phyloP scores from a whole-genome alignment of 176 grass and related monocot genomes.

The Poa annua region DNA sequence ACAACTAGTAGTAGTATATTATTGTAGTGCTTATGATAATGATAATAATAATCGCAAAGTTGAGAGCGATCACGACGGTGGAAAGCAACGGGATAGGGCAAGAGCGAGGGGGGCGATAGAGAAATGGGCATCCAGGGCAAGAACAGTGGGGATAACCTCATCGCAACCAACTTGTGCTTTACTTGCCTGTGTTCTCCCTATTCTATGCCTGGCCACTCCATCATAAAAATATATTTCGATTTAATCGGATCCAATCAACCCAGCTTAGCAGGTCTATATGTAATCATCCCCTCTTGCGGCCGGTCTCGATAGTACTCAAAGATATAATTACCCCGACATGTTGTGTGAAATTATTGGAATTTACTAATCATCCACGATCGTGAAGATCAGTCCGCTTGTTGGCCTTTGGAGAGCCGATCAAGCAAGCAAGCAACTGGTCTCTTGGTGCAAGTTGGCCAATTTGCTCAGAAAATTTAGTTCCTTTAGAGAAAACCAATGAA shows the following conservation, averaged over 20 bases:
- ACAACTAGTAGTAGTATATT: background rate
- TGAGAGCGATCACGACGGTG: conserved; percentile 3
- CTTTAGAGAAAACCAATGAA: conserved; percentile 37
- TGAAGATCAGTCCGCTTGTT: background rate
- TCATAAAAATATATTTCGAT: conserved; percentile 13
- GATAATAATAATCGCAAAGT: conserved; percentile 26
- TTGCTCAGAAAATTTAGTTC: conserved; percentile 10
- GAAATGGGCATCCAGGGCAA: conserved; percentile 47
- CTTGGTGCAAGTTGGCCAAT: conserved; percentile 30
- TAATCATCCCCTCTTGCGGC: conserved; percentile 11
- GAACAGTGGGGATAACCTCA: conserved; percentile 34
- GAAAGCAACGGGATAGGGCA: conserved; percentile 24
- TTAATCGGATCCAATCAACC: conserved; percentile 6
- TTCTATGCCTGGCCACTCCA: conserved; percentile 35
- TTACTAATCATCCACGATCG: background rate
- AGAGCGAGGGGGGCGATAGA: conserved; percentile 25
- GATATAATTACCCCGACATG: background rate
- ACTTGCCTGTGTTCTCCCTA: conserved; percentile 5
- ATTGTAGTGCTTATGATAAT: background rate
- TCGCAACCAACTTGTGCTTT: conserved; percentile 58
- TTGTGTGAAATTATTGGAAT: background rate
- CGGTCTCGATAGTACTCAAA: background rate
- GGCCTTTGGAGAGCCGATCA: conserved; percentile 24
- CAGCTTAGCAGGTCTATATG: background rate
- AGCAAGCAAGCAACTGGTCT: background rate